Evolutionary conservation across 371 early-diverging fungal species (phyloP).

Genomic region (Mucor ambiguus): DNA sequence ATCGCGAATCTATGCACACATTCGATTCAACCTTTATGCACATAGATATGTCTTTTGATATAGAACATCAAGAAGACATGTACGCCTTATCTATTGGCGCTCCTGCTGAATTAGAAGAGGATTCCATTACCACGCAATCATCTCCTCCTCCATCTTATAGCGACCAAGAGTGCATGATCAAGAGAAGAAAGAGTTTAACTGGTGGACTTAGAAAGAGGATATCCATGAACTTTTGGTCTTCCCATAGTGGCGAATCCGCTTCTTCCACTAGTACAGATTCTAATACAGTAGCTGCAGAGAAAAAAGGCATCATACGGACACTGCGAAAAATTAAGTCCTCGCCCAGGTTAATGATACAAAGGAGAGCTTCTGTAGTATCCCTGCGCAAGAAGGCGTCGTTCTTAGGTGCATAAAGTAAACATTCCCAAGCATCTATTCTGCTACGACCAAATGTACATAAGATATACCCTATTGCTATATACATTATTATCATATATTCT

Average conservation of each 20-base stretch:
- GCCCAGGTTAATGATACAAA: conserved; percentile 14
- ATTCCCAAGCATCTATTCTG: conserved; percentile 7
- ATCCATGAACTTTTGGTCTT: background rate
- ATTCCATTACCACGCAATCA: background rate
- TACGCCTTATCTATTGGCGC: background rate
- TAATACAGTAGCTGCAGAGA: background rate
- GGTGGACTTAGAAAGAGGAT: background rate
- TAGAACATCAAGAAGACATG: conserved; percentile 3
- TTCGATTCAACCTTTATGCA: background rate
- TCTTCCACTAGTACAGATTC: background rate
- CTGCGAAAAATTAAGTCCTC: conserved; percentile 18
- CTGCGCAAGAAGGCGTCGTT: conserved; percentile 17
- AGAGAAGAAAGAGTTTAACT: background rate
- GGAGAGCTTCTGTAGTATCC: conserved; percentile 16
- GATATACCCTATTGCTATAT: background rate
- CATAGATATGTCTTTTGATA: conserved; percentile 2
- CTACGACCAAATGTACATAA: conserved; percentile 1
- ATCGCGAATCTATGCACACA: background rate
- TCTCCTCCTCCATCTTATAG: conserved; percentile 9
- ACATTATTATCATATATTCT: background rate
- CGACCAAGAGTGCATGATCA: background rate
- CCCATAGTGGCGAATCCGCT: background rate
- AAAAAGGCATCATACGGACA: conserved; percentile 1
- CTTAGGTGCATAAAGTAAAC: conserved; percentile 9
- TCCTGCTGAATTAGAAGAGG: background rate